Conservation (phyloP, 257 asterid species). For the Solanum chiquidenum region DNA sequence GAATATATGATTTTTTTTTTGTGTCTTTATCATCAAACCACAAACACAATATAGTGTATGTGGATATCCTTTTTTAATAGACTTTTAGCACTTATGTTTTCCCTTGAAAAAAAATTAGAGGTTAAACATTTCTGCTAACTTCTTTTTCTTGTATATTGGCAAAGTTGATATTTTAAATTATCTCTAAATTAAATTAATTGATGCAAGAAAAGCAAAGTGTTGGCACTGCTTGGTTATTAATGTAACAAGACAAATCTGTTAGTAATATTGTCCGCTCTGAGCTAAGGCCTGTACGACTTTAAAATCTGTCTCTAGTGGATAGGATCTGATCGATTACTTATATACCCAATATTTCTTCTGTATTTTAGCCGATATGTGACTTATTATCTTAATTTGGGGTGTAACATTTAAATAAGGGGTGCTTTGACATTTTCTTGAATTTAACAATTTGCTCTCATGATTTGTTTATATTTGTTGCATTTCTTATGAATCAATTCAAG, state of each 20-base stretch:
- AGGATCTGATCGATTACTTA: too few species aligned
- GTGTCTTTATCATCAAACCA: background rate
- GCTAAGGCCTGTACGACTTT: accelerated
- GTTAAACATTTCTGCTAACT: background rate
- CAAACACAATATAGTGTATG: background rate
- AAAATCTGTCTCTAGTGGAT: accelerated
- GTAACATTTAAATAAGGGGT: background rate
- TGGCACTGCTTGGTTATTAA: background rate
- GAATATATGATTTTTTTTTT: background rate
- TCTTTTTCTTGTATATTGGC: background rate
- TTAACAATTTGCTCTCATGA: background rate
- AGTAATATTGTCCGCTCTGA: too few species aligned
- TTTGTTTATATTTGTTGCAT: background rate
- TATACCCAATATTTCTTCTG: too few species aligned
- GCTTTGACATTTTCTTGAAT: background rate
- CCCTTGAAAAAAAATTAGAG: background rate
- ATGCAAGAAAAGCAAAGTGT: background rate
- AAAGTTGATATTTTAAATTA: background rate
- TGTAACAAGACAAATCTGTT: accelerated
- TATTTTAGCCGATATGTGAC: too few species aligned
- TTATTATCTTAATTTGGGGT: too few species aligned
- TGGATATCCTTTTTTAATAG: background rate
- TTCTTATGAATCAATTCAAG: background rate
- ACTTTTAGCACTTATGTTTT: background rate
- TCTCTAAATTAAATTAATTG: background rate